phyloP scores from a whole-genome alignment of 306 rosid species.

The Datisca glomerata region DNA sequence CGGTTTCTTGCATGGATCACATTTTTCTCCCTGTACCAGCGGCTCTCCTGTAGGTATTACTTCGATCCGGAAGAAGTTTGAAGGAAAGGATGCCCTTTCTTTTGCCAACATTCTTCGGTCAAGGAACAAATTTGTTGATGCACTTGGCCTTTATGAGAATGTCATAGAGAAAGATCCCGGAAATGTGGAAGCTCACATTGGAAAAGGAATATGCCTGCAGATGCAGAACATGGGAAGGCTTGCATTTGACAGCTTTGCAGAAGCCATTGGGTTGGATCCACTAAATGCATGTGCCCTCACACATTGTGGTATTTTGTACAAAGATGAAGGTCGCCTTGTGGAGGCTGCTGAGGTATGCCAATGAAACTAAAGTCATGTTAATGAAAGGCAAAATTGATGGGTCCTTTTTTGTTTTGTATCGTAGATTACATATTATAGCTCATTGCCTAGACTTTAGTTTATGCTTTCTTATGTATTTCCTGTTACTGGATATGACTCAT shows the following conservation, averaged over 20 bases:
- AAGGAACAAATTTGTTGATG: slow-evolving; percentile 84
- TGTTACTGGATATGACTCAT: too few species aligned
- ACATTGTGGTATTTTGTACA: slow-evolving; percentile 81
- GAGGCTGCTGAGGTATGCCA: slow-evolving; percentile 95
- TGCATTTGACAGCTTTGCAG: slow-evolving; percentile 73
- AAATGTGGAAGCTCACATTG: slow-evolving; percentile 79
- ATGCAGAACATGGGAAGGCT: slow-evolving; percentile 85
- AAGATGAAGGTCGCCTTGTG: slow-evolving; percentile 84
- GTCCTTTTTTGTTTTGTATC: too few species aligned
- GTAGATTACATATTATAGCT: too few species aligned
- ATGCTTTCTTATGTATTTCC: too few species aligned
- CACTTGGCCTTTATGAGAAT: slow-evolving; percentile 63
- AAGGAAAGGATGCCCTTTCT: slow-evolving; percentile 54
- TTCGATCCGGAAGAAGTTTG: slow-evolving; percentile 24
- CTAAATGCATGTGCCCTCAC: slow-evolving; percentile 83
- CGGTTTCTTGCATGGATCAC: slow-evolving; percentile 53
- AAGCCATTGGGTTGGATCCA: slow-evolving; percentile 71
- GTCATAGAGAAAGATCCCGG: slow-evolving; percentile 49
- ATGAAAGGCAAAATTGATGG: too few species aligned
- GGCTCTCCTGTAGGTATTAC: slow-evolving; percentile 20
- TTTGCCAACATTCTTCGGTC: slow-evolving; percentile 78
- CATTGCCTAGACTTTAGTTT: too few species aligned
- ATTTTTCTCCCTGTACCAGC: slow-evolving; percentile 35
- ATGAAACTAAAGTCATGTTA: not conserved
- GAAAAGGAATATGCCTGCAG: slow-evolving; percentile 94